Conservation (phyloP, 1,139 yeast species). For the Kodamaea fungicola region DNA sequence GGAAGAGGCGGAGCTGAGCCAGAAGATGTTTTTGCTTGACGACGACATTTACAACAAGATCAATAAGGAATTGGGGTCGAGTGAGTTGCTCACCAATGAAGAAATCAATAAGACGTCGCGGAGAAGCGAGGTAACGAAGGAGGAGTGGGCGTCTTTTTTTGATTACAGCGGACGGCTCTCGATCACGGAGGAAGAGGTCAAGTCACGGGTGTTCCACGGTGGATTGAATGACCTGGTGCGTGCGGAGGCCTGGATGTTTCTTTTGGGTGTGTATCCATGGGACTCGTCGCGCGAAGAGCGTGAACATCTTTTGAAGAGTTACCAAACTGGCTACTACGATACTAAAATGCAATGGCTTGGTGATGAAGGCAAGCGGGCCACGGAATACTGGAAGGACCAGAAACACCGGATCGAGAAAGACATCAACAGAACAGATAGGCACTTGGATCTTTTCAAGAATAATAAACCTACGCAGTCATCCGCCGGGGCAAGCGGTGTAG, state of each 20-base stretch:
- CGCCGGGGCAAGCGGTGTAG: slow-evolving; percentile 7
- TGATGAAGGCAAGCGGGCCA: slow-evolving; percentile 51
- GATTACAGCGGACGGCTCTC: slow-evolving; percentile 72
- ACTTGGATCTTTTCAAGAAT: slow-evolving; percentile 60
- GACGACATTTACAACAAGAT: slow-evolving; percentile 58
- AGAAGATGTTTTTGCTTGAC: slow-evolving; percentile 55
- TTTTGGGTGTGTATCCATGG: slow-evolving; percentile 87
- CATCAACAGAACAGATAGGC: slow-evolving; percentile 86
- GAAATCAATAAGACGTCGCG: slow-evolving; percentile 63
- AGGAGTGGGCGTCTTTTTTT: slow-evolving; percentile 86
- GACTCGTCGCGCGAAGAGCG: slow-evolving; percentile 73
- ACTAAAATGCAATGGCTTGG: slow-evolving; percentile 68
- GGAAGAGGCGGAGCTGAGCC: slow-evolving; percentile 81
- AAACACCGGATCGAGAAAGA: slow-evolving; percentile 89
- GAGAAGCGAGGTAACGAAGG: slow-evolving; percentile 57
- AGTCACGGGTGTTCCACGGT: slow-evolving; percentile 84
- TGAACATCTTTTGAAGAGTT: slow-evolving; percentile 50
- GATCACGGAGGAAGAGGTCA: slow-evolving; percentile 72
- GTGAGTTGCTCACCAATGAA: slow-evolving; percentile 54
- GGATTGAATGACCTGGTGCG: slow-evolving; percentile 65
- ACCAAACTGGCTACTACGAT: slow-evolving; percentile 62
- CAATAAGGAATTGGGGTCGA: slow-evolving; percentile 66
- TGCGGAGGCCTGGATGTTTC: slow-evolving; percentile 79
- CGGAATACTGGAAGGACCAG: slow-evolving; percentile 85
- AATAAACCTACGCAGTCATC: slow-evolving; percentile 10